Base-by-base conservation (phyloP, 73 alveolate species). In the Paraurostyla sp. region DNA sequence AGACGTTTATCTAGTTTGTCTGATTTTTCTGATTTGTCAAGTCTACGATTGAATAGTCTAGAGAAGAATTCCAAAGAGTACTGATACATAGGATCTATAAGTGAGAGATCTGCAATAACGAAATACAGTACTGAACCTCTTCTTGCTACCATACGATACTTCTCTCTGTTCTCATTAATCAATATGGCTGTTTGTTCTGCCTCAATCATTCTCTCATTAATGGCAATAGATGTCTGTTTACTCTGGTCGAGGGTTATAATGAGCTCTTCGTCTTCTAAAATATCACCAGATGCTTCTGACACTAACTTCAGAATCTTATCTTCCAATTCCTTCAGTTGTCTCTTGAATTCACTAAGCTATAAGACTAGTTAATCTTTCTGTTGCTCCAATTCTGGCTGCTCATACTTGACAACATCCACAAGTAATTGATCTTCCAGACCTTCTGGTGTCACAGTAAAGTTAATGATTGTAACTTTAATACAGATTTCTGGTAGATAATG, bases 351-450 rank as follows among this genome's bases (percentile, higher is more conserved):
- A 15, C 99, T 95, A 27, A 98, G 94, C 84, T 97, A 94, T 71
- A 98, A 94, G 86, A 99, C 99, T 16, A 98, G 93, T 81, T 95
- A 88, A 49, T 97, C 99, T 54, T 98, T 97, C 89, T 95, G 97
- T 78, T 98, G 99, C 87, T 98, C 99, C 56, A 99, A 82, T 83
- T 99, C 99, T 0, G 99, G 99, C 71, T 97, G 95, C 90, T 99
- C 99, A 80, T 96, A 97, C 88, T 97, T 94, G 48, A 99, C 99
- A 71, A 98, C 99, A 90, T 98, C 99, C 13, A 97, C 99, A 58
- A 98, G 95, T 76, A 99, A 93, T 93, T 99, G 99, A 89, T 99
- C 99, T 97, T 99, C 99, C 49, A 99, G 97, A 80, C 99, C 99
- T 90, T 95, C 97, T 40, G 98, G 99, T 1, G 99, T 99, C 82